Evolutionary conservation across 257 asterid genomes (phyloP).

Genomic region (Lavandula angustifolia): DNA sequence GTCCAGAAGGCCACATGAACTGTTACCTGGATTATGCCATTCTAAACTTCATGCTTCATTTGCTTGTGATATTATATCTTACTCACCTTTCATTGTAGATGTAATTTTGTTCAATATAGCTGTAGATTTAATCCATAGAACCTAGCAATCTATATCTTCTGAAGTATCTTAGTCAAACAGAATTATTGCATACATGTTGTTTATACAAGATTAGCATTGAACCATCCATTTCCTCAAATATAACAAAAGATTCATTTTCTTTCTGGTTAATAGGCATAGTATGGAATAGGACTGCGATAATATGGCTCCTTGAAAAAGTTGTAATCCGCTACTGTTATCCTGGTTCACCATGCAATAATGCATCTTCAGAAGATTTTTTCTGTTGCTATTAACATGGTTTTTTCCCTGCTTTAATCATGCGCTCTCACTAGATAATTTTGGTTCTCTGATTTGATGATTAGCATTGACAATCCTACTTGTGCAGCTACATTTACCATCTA

Average conservation of each 20-base stretch:
- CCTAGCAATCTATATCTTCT: no score
- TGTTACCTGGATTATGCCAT: neutral
- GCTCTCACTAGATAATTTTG: neutral
- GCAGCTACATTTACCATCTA: neutral
- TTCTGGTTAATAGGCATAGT: neutral
- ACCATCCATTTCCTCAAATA: no score
- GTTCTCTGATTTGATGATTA: constrained; percentile 15
- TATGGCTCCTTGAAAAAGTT: no score
- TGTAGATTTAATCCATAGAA: no score
- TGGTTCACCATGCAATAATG: neutral
- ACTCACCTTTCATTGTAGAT: neutral
- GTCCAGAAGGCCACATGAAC: constrained; percentile 17
- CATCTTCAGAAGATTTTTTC: neutral
- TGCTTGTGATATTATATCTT: constrained; percentile 16
- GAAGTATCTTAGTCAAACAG: neutral
- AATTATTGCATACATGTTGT: neutral
- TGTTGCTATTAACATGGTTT: constrained; percentile 8
- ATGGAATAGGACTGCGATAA: no score
- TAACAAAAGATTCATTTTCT: no score
- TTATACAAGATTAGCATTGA: neutral
- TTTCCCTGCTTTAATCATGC: neutral
- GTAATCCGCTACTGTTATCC: constrained; percentile 7
- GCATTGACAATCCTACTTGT: constrained; percentile 15
- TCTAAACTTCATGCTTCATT: constrained; percentile 25
- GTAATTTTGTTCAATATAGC: neutral